phyloP scores from a whole-genome alignment of 768 basidiomycete genomes.

The Mycena capillaripes region DNA sequence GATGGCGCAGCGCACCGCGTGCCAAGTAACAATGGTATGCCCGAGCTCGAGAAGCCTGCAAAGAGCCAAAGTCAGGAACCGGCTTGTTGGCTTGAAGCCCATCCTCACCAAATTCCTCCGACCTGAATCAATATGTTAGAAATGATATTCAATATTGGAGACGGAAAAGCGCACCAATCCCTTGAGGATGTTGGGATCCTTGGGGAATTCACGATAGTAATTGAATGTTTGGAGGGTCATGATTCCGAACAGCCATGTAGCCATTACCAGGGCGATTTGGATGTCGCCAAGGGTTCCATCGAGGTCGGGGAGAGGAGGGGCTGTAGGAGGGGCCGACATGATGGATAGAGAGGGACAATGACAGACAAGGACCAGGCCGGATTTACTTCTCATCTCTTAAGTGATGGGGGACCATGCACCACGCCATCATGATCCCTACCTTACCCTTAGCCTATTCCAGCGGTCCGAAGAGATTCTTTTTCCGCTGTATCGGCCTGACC shows the following conservation, averaged over 20 bases:
- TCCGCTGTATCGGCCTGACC: no score
- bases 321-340: background rate
- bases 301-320: background rate
- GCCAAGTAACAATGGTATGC: background rate
- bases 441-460: no score
- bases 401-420: background rate
- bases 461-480: no score
- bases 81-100: background rate
- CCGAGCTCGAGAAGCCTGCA: background rate
- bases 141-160: background rate
- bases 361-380: background rate
- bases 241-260: constrained; percentile 8
- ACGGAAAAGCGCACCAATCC: background rate
- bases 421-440: no score
- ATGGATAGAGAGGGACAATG: background rate
- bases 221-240: background rate
- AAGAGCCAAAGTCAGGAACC: background rate
- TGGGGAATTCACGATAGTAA: constrained; percentile 3
- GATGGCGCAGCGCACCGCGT: background rate
- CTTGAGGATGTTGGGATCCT: background rate
- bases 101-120: background rate
- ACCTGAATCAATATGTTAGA: background rate
- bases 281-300: background rate
- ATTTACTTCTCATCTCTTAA: background rate
- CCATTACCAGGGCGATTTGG: background rate